Evolutionary conservation across 306 rosid species (phyloP).

Genomic region (Sophora flavescens): DNA sequence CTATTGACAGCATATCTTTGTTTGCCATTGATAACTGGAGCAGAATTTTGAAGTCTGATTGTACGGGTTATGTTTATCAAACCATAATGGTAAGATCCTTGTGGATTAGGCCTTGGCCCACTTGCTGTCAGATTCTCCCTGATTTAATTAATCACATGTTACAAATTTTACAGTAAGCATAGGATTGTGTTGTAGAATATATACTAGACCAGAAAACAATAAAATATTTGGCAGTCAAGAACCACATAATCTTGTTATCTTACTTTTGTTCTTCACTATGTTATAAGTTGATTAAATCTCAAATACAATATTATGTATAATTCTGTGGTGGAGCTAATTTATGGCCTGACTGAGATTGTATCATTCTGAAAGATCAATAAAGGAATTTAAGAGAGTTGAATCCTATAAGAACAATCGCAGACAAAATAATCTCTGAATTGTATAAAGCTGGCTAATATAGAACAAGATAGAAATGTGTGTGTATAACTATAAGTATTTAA

Average conservation of each 20-base stretch:
- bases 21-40: constrained; percentile 74
- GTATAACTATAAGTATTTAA: neutral
- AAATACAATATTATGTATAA: neutral
- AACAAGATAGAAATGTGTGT: constrained; percentile 12
- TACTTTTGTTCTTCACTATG: neutral
- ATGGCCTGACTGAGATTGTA: neutral
- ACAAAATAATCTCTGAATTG: neutral
- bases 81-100: constrained; percentile 92
- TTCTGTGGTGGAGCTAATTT: neutral
- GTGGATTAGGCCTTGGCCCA: constrained; percentile 97
- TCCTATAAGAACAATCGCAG: neutral
- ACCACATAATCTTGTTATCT: neutral
- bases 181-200: neutral
- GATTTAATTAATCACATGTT: constrained; percentile 40
- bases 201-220: neutral
- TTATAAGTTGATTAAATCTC: constrained; percentile 3
- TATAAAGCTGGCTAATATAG: constrained; percentile 1
- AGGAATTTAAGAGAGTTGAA: neutral
- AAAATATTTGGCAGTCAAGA: neutral
- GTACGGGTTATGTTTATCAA: constrained; percentile 76
- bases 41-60: constrained; percentile 72
- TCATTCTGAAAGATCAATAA: neutral
- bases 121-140: constrained; percentile 90
- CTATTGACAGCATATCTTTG: constrained; percentile 87
- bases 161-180: neutral